Percentiles rank a stretch among this genome's conserved stretches.
These are phyloP conservation scores for Dactylellina drechsleri DNA, from an alignment of 2,329 filamentous ascomycete species.

Conservation along the genomic window DNA sequence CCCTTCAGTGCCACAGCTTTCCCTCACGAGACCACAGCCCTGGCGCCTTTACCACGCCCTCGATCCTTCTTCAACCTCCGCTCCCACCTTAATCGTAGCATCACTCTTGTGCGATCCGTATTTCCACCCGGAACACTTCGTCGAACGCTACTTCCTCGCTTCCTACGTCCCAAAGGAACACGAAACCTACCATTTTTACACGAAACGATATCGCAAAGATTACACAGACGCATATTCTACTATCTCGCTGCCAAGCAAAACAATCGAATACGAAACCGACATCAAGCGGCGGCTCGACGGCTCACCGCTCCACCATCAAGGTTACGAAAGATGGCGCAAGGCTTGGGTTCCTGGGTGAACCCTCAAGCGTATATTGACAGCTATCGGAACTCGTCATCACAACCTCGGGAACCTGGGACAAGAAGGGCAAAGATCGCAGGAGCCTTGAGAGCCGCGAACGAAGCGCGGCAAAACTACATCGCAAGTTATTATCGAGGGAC, in stretches of 20 bases:
- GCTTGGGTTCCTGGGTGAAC: slow-evolving; percentile 49
- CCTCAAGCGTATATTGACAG: slow-evolving; percentile 44
- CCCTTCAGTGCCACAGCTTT: slow-evolving; percentile 17
- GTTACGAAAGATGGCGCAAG: slow-evolving; percentile 40
- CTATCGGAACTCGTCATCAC: slow-evolving; percentile 25
- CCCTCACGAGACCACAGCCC: slow-evolving; percentile 47
- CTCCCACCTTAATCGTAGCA: slow-evolving; percentile 25
- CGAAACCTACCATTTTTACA: slow-evolving; percentile 36
- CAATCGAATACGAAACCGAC: slow-evolving; percentile 16
- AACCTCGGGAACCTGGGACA: slow-evolving; percentile 50
- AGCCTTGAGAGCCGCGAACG: slow-evolving; percentile 77
- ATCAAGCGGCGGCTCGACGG: slow-evolving; percentile 14
- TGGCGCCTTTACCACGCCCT: slow-evolving; percentile 45
- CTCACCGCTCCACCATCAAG: slow-evolving; percentile 10
- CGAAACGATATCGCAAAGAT: slow-evolving; percentile 38
- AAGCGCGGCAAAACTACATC: slow-evolving; percentile 73
- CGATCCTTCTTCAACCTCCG: slow-evolving; percentile 51
- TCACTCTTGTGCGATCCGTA: slow-evolving; percentile 34
- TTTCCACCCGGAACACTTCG: slow-evolving; percentile 39
- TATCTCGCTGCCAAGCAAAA: slow-evolving; percentile 29
- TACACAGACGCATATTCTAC: slow-evolving; percentile 40
- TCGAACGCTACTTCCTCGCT: slow-evolving; percentile 46
- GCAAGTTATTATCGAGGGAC: slow-evolving; percentile 65
- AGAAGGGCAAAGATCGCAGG: slow-evolving; percentile 61
- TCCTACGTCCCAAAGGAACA: slow-evolving; percentile 44